phyloP scores from a whole-genome alignment of 306 rosid species.

The Trichosanthes cucumerina region DNA sequence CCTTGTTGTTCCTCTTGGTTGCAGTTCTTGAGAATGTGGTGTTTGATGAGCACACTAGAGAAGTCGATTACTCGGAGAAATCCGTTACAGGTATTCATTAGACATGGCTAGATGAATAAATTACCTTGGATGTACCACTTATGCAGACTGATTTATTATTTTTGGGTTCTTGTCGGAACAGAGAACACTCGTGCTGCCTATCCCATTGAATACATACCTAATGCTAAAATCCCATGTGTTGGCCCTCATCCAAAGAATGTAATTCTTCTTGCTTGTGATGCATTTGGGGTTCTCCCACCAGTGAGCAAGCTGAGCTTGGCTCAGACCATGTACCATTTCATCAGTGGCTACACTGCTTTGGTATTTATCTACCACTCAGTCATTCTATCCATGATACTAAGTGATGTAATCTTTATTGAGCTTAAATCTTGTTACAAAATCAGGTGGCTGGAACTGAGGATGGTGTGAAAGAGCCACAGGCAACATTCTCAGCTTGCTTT shows the following conservation, averaged over 20 bases:
- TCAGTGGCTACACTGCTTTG: conserved; percentile 92
- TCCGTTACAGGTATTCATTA: conserved; percentile 62
- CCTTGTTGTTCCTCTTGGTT: not conserved
- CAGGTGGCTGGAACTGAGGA: conserved; percentile 96
- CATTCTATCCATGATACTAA: not conserved
- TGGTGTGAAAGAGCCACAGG: conserved; percentile 81
- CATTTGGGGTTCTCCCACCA: conserved; percentile 91
- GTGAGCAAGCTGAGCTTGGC: conserved; percentile 78
- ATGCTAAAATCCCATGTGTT: conserved; percentile 76
- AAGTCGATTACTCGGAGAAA: conserved; percentile 66
- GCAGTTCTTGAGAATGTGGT: conserved; percentile 84
- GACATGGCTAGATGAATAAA: not conserved
- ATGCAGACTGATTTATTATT: not conserved
- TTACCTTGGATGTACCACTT: not conserved
- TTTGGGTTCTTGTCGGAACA: conserved; percentile 15
- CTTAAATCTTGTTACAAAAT: not conserved
- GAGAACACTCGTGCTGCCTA: conserved; percentile 90
- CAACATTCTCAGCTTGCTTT: conserved; percentile 88
- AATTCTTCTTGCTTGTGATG: conserved; percentile 85
- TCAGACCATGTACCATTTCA: conserved; percentile 93
- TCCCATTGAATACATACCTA: conserved; percentile 86
- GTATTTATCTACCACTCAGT: conserved; percentile 22
- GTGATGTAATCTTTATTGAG: not conserved
- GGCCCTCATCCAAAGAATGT: conserved; percentile 89
- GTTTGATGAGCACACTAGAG: conserved; percentile 70